Evolutionary conservation across 306 rosid species (phyloP).

Genomic region (Hippophae tibetana): DNA sequence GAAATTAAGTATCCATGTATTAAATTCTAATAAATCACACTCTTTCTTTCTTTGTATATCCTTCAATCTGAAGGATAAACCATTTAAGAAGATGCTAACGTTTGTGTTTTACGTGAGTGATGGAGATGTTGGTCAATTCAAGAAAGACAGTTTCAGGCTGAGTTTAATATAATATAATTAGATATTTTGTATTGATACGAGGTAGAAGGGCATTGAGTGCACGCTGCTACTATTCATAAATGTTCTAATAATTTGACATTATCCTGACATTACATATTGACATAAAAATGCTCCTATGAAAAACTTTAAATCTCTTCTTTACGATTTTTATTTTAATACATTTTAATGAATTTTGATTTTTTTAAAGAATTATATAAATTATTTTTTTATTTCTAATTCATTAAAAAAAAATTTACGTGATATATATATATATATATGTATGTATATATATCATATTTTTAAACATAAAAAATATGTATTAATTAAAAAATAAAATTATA

Average conservation of each 20-base stretch:
- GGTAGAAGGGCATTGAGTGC: slow-evolving; percentile 49
- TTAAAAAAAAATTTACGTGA: too few relatives aligned
- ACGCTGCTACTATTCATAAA: slow-evolving; percentile 39
- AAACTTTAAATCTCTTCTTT: too few relatives aligned
- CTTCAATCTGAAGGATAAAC: slow-evolving; percentile 6
- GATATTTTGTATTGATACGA: background rate
- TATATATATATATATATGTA: too few relatives aligned
- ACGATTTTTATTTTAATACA: too few relatives aligned
- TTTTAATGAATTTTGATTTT: too few relatives aligned
- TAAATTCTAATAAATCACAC: background rate
- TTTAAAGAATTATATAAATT: too few relatives aligned
- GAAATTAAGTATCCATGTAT: too few relatives aligned
- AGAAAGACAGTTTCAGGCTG: slow-evolving; percentile 20
- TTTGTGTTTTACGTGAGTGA: slow-evolving; percentile 31
- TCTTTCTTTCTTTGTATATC: background rate
- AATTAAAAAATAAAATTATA: too few relatives aligned
- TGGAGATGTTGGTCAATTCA: slow-evolving; percentile 41
- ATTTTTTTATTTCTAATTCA: too few relatives aligned
- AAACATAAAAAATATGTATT: too few relatives aligned
- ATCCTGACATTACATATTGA: background rate
- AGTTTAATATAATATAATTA: slow-evolving; percentile 7
- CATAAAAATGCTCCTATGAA: too few relatives aligned
- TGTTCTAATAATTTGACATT: background rate
- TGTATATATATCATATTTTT: too few relatives aligned
- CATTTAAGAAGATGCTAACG: slow-evolving; percentile 26